These are phyloP conservation scores for Apiospora hydei DNA, from an alignment of 2,329 filamentous ascomycete genomes.

Conservation along the genomic window DNA sequence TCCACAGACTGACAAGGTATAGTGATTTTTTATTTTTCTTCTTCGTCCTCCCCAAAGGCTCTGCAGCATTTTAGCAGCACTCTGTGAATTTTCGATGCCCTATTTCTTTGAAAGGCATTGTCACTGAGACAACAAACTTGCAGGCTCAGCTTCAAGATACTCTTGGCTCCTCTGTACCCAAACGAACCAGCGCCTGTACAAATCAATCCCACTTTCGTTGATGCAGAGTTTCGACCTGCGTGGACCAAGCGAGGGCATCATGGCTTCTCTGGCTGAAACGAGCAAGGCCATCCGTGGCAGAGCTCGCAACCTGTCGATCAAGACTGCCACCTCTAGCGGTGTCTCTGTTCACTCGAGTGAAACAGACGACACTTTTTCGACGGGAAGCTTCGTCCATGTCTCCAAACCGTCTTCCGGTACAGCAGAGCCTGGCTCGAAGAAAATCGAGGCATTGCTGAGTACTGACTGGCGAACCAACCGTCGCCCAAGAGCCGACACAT, in stretches of 20 bases:
- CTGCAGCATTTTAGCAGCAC: not conserved
- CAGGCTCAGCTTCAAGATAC: conserved; percentile 1
- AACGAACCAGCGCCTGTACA: not conserved
- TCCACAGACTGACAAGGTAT: not conserved
- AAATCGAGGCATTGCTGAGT: conserved; percentile 25
- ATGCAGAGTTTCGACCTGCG: not conserved
- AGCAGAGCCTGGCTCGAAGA: conserved; percentile 19
- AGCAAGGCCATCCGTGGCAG: conserved; percentile 10
- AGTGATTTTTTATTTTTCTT: not conserved
- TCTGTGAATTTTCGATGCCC: no score
- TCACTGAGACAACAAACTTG: not conserved
- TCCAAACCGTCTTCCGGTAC: not conserved
- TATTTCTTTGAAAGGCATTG: not conserved
- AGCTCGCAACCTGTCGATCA: conserved; percentile 5
- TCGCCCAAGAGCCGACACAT: conserved; percentile 19
- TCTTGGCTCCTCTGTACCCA: not conserved
- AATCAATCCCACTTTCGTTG: not conserved
- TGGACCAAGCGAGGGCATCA: not conserved
- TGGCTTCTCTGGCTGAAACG: not conserved
- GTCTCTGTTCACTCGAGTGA: not conserved
- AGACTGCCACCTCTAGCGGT: not conserved
- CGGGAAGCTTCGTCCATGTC: conserved; percentile 12
- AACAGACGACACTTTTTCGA: not conserved
- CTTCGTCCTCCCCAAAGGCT: not conserved
- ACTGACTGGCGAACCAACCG: conserved; percentile 27